Conservation (phyloP, 805 yeast genomes). For the Suhomyces faveliae region DNA sequence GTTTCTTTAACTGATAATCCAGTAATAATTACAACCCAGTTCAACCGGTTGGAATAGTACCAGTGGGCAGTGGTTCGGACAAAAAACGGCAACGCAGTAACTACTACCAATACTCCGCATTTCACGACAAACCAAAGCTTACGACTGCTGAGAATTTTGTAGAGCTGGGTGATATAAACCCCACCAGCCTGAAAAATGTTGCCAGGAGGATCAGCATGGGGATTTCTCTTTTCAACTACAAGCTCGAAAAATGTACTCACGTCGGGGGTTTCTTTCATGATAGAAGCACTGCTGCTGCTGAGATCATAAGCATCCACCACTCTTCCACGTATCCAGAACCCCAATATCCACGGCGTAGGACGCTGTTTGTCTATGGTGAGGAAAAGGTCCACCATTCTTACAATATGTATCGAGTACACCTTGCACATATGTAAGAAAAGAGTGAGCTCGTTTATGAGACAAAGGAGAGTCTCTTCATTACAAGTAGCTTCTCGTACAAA, state of each 20-base stretch:
- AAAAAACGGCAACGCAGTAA: conserved; percentile 27
- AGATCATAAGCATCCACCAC: conserved; percentile 6
- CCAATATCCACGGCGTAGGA: conserved; percentile 16
- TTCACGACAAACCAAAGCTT: conserved; percentile 32
- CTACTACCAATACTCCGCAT: conserved; percentile 20
- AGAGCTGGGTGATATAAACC: conserved; percentile 14
- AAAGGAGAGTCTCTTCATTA: conserved; percentile 25
- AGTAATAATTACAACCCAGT: conserved; percentile 35
- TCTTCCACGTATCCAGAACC: neutral
- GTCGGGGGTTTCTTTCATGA: too few relatives aligned
- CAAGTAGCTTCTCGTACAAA: conserved; percentile 4
- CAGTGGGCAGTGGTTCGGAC: conserved; percentile 27
- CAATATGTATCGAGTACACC: conserved; percentile 13
- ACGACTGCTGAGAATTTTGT: conserved; percentile 18
- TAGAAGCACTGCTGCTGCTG: too few relatives aligned
- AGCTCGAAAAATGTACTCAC: conserved; percentile 4
- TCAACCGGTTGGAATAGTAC: conserved; percentile 23
- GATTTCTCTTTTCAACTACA: conserved; percentile 21
- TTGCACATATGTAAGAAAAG: conserved; percentile 20
- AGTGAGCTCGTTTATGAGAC: conserved; percentile 24
- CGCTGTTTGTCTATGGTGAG: conserved; percentile 19
- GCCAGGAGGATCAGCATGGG: conserved; percentile 28
- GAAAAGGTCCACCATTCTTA: conserved; percentile 19
- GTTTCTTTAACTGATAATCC: conserved; percentile 29
- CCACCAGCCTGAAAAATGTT: conserved; percentile 23